Evolutionary conservation across 352 stramenopile genomes (phyloP).

Genomic region (Elongisporangium undulatum): DNA sequence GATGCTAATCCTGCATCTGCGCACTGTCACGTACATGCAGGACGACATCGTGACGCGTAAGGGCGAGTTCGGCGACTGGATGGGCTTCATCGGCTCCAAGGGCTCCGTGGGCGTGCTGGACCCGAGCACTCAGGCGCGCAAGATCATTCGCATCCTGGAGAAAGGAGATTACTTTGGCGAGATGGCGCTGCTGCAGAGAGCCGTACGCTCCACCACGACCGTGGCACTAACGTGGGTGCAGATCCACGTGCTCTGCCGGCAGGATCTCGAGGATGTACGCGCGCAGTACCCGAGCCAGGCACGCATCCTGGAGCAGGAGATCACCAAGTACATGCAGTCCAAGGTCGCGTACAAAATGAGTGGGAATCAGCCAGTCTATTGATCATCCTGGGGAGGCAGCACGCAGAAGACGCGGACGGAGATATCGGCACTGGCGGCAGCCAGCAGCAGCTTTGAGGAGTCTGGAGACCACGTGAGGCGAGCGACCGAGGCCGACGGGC

Average conservation of each 20-base stretch:
- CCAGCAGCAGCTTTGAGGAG: conserved; percentile 12
- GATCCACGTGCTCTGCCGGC: conserved; percentile 58
- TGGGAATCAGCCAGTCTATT: conserved; percentile 3
- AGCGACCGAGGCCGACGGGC: conserved; percentile 33
- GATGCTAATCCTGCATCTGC: conserved; percentile 67
- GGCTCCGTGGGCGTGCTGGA: conserved; percentile 64
- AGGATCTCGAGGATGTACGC: conserved; percentile 61
- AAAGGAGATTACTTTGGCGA: conserved; percentile 79
- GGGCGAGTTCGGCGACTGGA: conserved; percentile 78
- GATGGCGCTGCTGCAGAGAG: conserved; percentile 60
- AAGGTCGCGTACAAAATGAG: conserved; percentile 53
- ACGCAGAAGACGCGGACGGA: conserved; percentile 50
- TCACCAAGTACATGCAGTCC: conserved; percentile 74
- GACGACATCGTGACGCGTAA: conserved; percentile 78
- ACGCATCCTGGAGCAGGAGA: conserved; percentile 58
- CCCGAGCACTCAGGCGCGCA: conserved; percentile 29
- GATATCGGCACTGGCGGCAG: conserved; percentile 40
- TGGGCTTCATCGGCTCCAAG: conserved; percentile 78
- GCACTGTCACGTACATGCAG: conserved; percentile 78
- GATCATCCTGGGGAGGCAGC: conserved; percentile 8
- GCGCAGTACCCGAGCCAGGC: conserved; percentile 54
- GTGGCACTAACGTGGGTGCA: conserved; percentile 74
- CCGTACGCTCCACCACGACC: conserved; percentile 59
- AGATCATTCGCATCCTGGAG: conserved; percentile 59
- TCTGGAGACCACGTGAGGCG: conserved; percentile 42